Conservation (phyloP, 495 filamentous ascomycete genomes). For the Penicillium canariense region DNA sequence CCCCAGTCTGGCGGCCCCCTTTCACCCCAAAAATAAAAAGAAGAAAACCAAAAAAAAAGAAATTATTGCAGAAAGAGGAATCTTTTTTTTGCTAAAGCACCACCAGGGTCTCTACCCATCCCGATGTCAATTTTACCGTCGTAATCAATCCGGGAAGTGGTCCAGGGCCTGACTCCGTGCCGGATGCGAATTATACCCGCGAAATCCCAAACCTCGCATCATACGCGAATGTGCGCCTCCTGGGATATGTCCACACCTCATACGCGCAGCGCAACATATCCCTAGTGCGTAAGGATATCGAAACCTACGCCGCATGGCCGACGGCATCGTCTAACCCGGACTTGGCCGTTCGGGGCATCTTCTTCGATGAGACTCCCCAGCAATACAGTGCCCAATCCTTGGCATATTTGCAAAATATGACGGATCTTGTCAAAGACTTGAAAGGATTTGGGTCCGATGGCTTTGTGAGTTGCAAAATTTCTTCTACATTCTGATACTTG, state of each 20-base stretch:
- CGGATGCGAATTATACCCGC: constrained; percentile 51
- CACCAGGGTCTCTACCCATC: constrained; percentile 40
- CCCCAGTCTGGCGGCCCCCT: constrained; percentile 8
- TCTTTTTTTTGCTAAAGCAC: constrained; percentile 27
- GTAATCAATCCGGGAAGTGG: constrained; percentile 57
- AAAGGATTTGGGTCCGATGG: constrained; percentile 37
- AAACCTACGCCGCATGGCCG: constrained; percentile 49
- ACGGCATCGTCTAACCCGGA: constrained; percentile 31
- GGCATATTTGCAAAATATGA: constrained; percentile 39
- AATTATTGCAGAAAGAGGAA: not conserved
- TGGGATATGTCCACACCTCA: constrained; percentile 55
- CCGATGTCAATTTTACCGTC: constrained; percentile 49
- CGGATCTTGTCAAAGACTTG: constrained; percentile 31
- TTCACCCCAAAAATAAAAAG: not conserved
- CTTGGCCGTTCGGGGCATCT: constrained; percentile 45
- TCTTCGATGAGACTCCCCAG: constrained; percentile 49
- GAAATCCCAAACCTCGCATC: constrained; percentile 45
- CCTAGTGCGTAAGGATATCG: constrained; percentile 43
- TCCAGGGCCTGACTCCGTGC: constrained; percentile 43
- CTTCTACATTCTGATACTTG: constrained; percentile 2
- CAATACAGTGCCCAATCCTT: constrained; percentile 34
- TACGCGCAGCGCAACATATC: constrained; percentile 46
- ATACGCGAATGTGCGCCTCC: constrained; percentile 47
- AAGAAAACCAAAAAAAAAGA: not conserved
- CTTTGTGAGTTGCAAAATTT: constrained; percentile 34